Evolutionary conservation across 768 basidiomycete species (phyloP), one percentile per base, ranked within the genome.

Genomic region (Calocybe gangraenosa): DNA sequence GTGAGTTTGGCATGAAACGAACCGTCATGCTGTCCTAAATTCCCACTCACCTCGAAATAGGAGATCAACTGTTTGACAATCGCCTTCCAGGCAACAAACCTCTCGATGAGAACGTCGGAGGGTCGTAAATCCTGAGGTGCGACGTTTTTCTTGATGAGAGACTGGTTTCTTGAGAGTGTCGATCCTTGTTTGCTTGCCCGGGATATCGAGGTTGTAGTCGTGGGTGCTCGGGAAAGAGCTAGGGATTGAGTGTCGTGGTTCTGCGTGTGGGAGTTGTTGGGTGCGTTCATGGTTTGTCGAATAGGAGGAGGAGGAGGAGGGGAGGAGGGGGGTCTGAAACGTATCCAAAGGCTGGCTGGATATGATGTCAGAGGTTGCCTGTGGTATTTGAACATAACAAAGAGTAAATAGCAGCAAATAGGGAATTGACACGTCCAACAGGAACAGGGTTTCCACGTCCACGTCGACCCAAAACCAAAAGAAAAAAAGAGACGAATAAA

Each of bases 11-110:
- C 9, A 33, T 5, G 2, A 19, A 11, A 40, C 14, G 15, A 8
- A 35, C 28, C 21, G n/a, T 33, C 37, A 32, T 40, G 19, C 52
- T 59, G 1, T 22, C n/a, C n/a, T n/a, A n/a, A n/a, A n/a, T n/a
- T n/a, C n/a, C n/a, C n/a, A 28, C 25, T 28, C 25, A 77, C 79
- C 69, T 87, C 86, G 49, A 94, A 94, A 65, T 94, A 96, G 1
- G 88, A 85, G 42, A 91, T 87, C 42, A 97, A 82, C 69, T 96
- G 93, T 68, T 94, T 95, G 39, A 95, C 91, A 57, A 97, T 95
- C 41, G 82, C 85, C 69, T 96, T 97, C 94, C 94, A 97, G 0
- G 90, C 87, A 7, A 85, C 77, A 59, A 92, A 92, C 21, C 89
- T 84, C 65, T 97, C 95, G 53, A 98, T 96, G 63, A 99, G 87